Evolutionary conservation across 1,139 yeast genomes (phyloP), one percentile per base, ranked within the genome.

Genomic region (Hansenula lynferdii): DNA sequence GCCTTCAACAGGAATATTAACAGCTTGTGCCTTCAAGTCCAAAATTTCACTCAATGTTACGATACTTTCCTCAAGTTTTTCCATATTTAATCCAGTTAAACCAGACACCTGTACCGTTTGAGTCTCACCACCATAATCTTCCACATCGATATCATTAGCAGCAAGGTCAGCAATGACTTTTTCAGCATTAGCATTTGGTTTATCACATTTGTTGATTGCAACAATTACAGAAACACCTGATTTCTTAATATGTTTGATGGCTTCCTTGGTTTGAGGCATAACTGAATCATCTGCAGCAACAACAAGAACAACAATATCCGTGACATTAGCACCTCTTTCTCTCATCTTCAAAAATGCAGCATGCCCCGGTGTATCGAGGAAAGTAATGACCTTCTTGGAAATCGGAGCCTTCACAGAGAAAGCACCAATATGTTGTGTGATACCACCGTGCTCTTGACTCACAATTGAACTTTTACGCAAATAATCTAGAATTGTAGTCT

Each of bases 251-350:
- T 94, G 98, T 52, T 85, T 87, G 42, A 92, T 87, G 2, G 98
- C 97, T 60, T 92, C 99, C 31, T 81, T 72, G 0, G 99, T 94
- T 57, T 92, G 99, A 0, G 98, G 97, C 95, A 85, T 92, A 19
- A 94, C 95, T 1, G 96, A 85, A 62, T 92, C 99, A 61, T 92
- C 97, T 1, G 96, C 96, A 1, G 98, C 97, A n/a, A 92, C 96
- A 9, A 92, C 97, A 43, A 92, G 69, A 36, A 92, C 76, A 28
- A 92, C 87, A 41, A 92, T 83, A 67, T 92, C 99, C 0, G 99
- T 92, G 35, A 90, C 78, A 50, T 80, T 81, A 0, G 98, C 97
- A 33, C 98, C 98, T 50, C 99, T 73, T 64, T 92, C 95, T 50
- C 99, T 76, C 96, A 92, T 90, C 53, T 89, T 89, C 49, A 92